Base-by-base conservation (phyloP, 345 rosid genomes). In the Pugionium cornutum region DNA sequence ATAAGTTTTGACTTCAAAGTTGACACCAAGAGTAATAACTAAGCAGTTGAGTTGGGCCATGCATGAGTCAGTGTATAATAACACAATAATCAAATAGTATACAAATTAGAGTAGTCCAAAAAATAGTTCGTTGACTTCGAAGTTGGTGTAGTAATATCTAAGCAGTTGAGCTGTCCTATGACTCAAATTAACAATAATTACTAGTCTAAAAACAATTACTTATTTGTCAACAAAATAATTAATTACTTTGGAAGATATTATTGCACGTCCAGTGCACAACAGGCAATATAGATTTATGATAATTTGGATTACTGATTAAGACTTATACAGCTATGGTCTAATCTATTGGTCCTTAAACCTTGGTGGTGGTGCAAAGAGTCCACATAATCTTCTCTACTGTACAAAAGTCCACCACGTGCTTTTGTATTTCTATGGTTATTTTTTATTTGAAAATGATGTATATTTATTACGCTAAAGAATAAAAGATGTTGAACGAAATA, bases 371-470 rank as follows among this genome's bases (percentile, higher is more conserved):
- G 5, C 0, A 1, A 1, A 44, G 55, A 62, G 55, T 53, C 35
- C 41, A 70, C 74, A 44, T 55, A 18, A 53, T 2, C 36, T 59
- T 37, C 11, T 30, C 36, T 59, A 30, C 11, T 30, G 36, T 35
- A 29, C 30, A 62, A 70, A 62, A 62, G 75, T 70, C 75, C 29
- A 70, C 30, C 75, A 62, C 63, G 63, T 62, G 75, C 43, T 62
- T 39, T 46, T 53, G 75, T 62, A 34, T 28, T 52, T 53, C 0
- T 69, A 54, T 45, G 52, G 18, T 44, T 61, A 25, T 25, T 27
- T 53, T 29, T 29, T 44, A 36, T 53, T 48, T 40, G 48, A 53
- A 62, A 69, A 37, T 40, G 43, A 28, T 46, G 2, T 27, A 4
- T n/a, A 55, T 37, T 67, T 45, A 53, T 33, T 41, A 68, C 58